Percentiles rank a stretch among this genome's conserved stretches.
These are phyloP conservation scores for Teratosphaeria zuluensis DNA, from an alignment of 2,329 filamentous ascomycete species.

Conservation along the genomic window DNA sequence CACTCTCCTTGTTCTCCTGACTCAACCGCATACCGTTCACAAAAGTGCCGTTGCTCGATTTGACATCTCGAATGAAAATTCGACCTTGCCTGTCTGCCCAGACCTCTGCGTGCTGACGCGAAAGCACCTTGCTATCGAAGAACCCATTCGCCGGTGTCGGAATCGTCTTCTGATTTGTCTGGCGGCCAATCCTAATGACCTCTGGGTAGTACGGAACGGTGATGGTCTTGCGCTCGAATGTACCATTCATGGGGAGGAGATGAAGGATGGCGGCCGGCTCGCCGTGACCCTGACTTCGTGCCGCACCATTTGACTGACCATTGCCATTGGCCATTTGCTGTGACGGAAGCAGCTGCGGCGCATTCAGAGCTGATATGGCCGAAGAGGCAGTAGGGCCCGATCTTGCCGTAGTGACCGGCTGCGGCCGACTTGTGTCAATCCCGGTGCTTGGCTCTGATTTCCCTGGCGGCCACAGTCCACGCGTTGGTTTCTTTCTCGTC, in stretches of 20 bases:
- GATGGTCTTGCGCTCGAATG: constrained; percentile 95
- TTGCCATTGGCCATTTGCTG: constrained; percentile 58
- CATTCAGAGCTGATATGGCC: constrained; percentile 53
- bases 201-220: constrained; percentile 89
- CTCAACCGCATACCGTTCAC: constrained; percentile 88
- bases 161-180: constrained; percentile 93
- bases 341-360: constrained; percentile 51
- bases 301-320: constrained; percentile 48
- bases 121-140: constrained; percentile 97
- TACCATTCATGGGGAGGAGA: constrained; percentile 83
- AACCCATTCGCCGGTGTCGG: constrained; percentile 87
- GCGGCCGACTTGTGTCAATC: constrained; percentile 51
- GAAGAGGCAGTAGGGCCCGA: constrained; percentile 51
- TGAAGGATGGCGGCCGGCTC: constrained; percentile 71
- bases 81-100: constrained; percentile 70
- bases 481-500: constrained; percentile 40
- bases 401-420: constrained; percentile 49
- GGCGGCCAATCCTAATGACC: constrained; percentile 83
- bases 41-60: constrained; percentile 97
- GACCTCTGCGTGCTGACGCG: constrained; percentile 89
- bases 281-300: constrained; percentile 19
- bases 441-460: constrained; percentile 58
- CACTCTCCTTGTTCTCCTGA: constrained; percentile 89
- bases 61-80: constrained; percentile 93
- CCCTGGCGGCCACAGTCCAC: constrained; percentile 54